Conservation (phyloP, 805 yeast species). For the Yarrowia sp. region DNA sequence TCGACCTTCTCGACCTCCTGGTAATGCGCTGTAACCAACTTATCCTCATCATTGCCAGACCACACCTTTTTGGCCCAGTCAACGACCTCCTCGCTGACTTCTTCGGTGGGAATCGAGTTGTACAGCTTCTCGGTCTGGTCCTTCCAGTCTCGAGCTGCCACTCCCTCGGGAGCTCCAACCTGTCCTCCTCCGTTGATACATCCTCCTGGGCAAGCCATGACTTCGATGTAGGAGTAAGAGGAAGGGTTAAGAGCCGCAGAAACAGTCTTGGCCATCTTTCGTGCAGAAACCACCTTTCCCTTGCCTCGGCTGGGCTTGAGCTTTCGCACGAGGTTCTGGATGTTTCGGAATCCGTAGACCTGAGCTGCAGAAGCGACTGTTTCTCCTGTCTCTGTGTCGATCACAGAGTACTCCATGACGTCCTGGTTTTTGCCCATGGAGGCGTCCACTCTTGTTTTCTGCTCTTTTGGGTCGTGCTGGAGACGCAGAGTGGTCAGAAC, state of each 20-base stretch:
- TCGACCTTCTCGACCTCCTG: slow-evolving; percentile 5
- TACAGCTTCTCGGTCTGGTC: slow-evolving; percentile 41
- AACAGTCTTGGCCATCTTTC: slow-evolving; percentile 29
- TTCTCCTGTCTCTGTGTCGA: slow-evolving; percentile 38
- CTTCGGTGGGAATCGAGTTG: slow-evolving; percentile 32
- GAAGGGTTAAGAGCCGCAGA: slow-evolving; percentile 54
- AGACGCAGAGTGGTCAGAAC: slow-evolving; percentile 48
- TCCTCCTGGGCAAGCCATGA: slow-evolving; percentile 98
- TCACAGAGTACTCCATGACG: slow-evolving; percentile 63
- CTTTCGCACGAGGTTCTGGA: slow-evolving; percentile 87
- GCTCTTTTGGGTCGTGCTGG: slow-evolving; percentile 30
- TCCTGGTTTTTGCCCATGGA: slow-evolving; percentile 67
- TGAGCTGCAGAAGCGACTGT: slow-evolving; percentile 55
- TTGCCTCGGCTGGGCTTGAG: slow-evolving; percentile 48
- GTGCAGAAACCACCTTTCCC: slow-evolving; percentile 29
- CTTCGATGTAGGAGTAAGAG: slow-evolving; percentile 77
- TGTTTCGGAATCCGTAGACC: slow-evolving; percentile 89
- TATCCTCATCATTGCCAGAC: not conserved
- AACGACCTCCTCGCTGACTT: slow-evolving; percentile 28
- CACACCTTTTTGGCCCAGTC: slow-evolving; percentile 20
- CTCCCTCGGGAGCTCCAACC: slow-evolving; percentile 46
- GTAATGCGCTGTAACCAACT: slow-evolving; percentile 8
- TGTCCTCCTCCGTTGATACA: slow-evolving; percentile 98
- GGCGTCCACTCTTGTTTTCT: slow-evolving; percentile 45
- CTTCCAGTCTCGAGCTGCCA: slow-evolving; percentile 37